A percentile compares a stretch with the other conserved stretches of the same genome.
These are phyloP conservation scores for Dactylonectria estremocensis DNA, from an alignment of 2,329 filamentous ascomycete species.

Conservation along the genomic window DNA sequence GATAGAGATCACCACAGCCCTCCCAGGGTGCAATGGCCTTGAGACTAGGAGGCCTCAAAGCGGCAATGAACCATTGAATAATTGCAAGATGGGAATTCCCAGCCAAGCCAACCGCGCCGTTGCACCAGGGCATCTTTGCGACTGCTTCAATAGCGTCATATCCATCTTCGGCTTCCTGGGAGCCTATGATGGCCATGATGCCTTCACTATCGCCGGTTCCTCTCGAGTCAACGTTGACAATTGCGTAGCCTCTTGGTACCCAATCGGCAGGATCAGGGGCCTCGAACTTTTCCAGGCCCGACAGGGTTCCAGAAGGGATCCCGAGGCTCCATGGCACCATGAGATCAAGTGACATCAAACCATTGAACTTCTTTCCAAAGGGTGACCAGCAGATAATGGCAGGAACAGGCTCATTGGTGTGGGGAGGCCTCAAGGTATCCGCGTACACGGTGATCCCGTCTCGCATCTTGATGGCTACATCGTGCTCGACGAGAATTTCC, in stretches of 20 bases:
- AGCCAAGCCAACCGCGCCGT: conserved; percentile 19
- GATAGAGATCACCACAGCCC: conserved; percentile 20
- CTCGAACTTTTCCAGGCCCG: conserved; percentile 33
- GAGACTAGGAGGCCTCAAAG: conserved; percentile 6
- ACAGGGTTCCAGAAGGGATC: neutral
- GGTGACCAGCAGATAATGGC: conserved; percentile 28
- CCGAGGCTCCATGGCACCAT: conserved; percentile 25
- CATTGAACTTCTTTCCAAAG: conserved; percentile 29
- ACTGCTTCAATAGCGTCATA: conserved; percentile 27
- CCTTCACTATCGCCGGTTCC: conserved; percentile 19
- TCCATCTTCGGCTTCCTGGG: conserved; percentile 27
- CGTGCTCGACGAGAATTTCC: conserved; percentile 23
- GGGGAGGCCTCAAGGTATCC: conserved; percentile 22
- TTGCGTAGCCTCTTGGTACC: conserved; percentile 17
- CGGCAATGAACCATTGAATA: conserved; percentile 24
- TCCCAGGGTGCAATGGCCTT: conserved; percentile 36
- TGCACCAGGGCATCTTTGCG: conserved; percentile 27
- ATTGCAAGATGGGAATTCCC: conserved; percentile 33
- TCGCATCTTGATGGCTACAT: conserved; percentile 18
- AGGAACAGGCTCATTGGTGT: neutral
- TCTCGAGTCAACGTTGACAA: conserved; percentile 26
- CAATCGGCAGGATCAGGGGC: conserved; percentile 27
- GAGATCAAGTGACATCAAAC: neutral
- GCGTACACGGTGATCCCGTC: conserved; percentile 23
- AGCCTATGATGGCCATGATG: conserved; percentile 13